Conservation (phyloP, 306 rosid genomes). For the Nissolia schottii region DNA sequence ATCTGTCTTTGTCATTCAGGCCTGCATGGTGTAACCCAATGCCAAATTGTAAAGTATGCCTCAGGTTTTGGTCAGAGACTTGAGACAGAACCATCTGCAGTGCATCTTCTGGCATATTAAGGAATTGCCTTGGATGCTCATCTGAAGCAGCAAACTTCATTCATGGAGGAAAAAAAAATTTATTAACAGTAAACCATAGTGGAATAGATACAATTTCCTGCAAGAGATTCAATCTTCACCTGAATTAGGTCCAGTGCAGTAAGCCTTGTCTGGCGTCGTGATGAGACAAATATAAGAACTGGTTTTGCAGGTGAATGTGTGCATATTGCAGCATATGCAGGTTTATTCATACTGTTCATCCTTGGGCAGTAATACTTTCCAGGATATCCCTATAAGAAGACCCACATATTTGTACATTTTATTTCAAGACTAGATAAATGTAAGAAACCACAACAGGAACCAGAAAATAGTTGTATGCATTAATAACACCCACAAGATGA, state of each 20-base stretch:
- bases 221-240: slow-evolving; percentile 39
- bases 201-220: slow-evolving; percentile 20
- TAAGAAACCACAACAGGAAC: too few relatives aligned
- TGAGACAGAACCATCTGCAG: slow-evolving; percentile 90
- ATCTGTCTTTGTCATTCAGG: slow-evolving; percentile 90
- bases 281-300: slow-evolving; percentile 94
- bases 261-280: slow-evolving; percentile 96
- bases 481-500: too few relatives aligned
- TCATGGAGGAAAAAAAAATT: slow-evolving; percentile 21
- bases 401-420: background rate
- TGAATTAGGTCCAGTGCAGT: slow-evolving; percentile 94
- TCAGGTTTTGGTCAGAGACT: slow-evolving; percentile 84
- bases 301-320: slow-evolving; percentile 97
- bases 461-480: too few relatives aligned
- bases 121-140: slow-evolving; percentile 85
- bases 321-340: slow-evolving; percentile 95
- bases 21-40: slow-evolving; percentile 97
- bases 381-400: slow-evolving; percentile 74
- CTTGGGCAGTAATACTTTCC: slow-evolving; percentile 98
- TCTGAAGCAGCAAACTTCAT: slow-evolving; percentile 91
- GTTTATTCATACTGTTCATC: slow-evolving; percentile 98
- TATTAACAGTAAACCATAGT: slow-evolving; percentile 6
- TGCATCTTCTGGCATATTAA: slow-evolving; percentile 77
- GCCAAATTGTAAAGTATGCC: slow-evolving; percentile 97
- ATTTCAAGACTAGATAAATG: background rate